These are phyloP conservation scores for Acanthamoeba triangularis DNA, from an alignment of 208 protist genomes.

Conservation along the genomic window DNA sequence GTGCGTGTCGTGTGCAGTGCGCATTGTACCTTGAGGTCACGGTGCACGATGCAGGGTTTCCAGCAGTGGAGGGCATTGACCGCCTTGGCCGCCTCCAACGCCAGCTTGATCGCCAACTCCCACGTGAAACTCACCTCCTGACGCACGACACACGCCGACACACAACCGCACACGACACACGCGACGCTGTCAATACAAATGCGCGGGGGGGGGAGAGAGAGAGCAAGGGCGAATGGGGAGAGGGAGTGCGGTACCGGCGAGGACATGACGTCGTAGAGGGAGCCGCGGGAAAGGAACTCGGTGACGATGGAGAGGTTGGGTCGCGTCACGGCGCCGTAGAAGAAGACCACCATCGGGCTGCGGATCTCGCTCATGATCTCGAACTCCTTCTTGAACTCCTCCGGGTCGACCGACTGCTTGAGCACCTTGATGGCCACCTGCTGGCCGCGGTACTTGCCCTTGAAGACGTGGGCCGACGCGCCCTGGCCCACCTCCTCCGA, in stretches of 20 bases:
- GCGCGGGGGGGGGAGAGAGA: too few species aligned
- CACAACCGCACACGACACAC: neutral
- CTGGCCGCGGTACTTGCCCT: constrained; percentile 57
- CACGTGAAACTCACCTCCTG: constrained; percentile 36
- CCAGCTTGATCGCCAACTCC: neutral
- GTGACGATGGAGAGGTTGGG: constrained; percentile 67
- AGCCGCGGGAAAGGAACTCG: constrained; percentile 36
- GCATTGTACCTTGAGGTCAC: constrained; percentile 60
- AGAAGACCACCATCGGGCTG: constrained; percentile 59
- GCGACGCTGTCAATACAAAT: too few species aligned
- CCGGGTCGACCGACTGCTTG: constrained; percentile 10
- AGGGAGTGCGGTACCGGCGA: neutral
- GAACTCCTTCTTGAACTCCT: constrained; percentile 73
- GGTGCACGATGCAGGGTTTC: constrained; percentile 54
- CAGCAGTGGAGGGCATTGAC: constrained; percentile 68
- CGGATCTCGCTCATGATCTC: constrained; percentile 67
- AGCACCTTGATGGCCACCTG: constrained; percentile 70
- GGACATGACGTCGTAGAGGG: constrained; percentile 59
- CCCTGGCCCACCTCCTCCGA: constrained; percentile 23
- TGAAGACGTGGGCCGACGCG: constrained; percentile 24
- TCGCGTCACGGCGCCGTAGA: constrained; percentile 47
- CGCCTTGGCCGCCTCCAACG: constrained; percentile 28
- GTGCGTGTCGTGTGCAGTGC: neutral
- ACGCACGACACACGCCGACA: neutral
- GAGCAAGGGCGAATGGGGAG: neutral